phyloP scores from a whole-genome alignment of 208 protist species.

The Leishmania amazonensis region DNA sequence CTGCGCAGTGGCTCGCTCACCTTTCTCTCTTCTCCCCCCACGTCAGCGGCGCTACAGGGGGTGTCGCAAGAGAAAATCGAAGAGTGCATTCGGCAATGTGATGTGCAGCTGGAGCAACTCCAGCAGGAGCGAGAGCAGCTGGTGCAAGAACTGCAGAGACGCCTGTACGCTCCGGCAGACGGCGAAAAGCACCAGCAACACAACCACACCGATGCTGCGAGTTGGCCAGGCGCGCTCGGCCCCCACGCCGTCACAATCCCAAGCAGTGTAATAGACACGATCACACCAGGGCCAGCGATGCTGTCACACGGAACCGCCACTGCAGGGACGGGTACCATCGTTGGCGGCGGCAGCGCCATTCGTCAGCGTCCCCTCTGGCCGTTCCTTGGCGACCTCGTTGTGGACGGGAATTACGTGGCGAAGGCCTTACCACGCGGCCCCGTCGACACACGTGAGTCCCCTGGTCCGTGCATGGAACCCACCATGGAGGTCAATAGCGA shows the following conservation, averaged over 20 bases:
- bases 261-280: background rate
- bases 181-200: slow-evolving; percentile 1
- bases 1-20: background rate
- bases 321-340: background rate
- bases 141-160: slow-evolving; percentile 24
- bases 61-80: slow-evolving; percentile 14
- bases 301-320: background rate
- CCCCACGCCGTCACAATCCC: background rate
- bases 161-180: background rate
- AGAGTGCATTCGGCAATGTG: slow-evolving; percentile 20
- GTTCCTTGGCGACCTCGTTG: slow-evolving; percentile 14
- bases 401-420: background rate
- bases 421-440: background rate
- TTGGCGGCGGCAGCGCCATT: background rate
- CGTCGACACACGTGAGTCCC: background rate
- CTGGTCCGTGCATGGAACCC: background rate
- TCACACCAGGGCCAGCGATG: background rate
- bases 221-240: slow-evolving; percentile 11
- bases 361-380: slow-evolving; percentile 10
- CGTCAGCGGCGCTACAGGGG: slow-evolving; percentile 7
- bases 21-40: background rate
- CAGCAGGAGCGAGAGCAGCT: slow-evolving; percentile 29
- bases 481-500: slow-evolving; percentile 2
- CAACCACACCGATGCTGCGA: slow-evolving; percentile 1
- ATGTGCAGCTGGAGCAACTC: slow-evolving; percentile 15